A percentile compares a stretch with the other conserved stretches of the same genome.
These are phyloP conservation scores for Puccinia polysora DNA, from an alignment of 1,284 basidiomycete genomes.

Conservation along the genomic window DNA sequence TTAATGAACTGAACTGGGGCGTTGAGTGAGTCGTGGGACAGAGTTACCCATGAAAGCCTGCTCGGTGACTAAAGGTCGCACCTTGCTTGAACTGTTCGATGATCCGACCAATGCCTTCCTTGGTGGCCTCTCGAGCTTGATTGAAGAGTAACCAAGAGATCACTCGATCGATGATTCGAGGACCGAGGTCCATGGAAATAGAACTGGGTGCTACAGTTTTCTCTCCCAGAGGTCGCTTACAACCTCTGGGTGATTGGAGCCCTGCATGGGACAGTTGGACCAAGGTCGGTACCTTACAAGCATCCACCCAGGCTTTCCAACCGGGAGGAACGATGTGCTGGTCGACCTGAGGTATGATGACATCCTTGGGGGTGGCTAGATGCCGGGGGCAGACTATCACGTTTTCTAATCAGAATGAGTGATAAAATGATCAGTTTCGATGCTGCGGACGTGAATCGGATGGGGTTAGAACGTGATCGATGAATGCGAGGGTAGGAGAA, in stretches of 20 bases:
- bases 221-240: background rate
- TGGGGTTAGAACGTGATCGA: background rate
- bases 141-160: too few species aligned
- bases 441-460: background rate
- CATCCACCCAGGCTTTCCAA: slow-evolving; percentile 5
- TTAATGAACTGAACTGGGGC: too few species aligned
- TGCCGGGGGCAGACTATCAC: background rate
- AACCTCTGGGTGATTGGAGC: background rate
- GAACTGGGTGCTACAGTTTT: background rate
- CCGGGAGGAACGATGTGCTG: background rate
- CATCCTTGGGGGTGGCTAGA: slow-evolving; percentile 2
- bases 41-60: slow-evolving; percentile 9
- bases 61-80: background rate
- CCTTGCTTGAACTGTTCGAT: background rate
- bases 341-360: background rate
- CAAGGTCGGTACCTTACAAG: background rate
- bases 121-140: background rate
- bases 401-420: background rate
- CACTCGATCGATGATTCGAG: background rate
- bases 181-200: background rate
- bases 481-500: too few species aligned
- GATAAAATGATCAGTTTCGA: too few species aligned
- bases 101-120: background rate
- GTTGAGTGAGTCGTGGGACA: too few species aligned
- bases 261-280: slow-evolving; percentile 12